Evolutionary conservation across 2,329 filamentous ascomycete genomes (phyloP), one percentile per base, ranked within the genome.

Genomic region (Anthostomella pinea): DNA sequence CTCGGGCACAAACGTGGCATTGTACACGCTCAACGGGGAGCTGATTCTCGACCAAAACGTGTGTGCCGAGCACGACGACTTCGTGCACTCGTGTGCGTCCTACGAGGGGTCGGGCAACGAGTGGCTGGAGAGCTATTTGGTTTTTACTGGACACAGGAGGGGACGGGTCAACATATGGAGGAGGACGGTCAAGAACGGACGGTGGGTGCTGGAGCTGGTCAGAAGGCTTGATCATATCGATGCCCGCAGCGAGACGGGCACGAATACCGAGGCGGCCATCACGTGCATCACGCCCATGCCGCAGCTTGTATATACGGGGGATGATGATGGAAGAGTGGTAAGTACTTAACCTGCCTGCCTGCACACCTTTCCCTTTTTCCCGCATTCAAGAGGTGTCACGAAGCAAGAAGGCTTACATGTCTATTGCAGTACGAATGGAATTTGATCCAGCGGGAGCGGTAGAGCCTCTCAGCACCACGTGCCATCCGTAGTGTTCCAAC

Each of bases 41-140:
- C 62, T 90, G 1, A 70, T 98, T 2, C 69, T 96, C 0, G 81
- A 93, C 39, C 87, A 95, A 60, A 83, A 85, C 22, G 77, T 95
- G 1, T 93, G 87, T 52, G 74, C 56, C 2, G 68, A 71, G 22
- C 69, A 74, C 8, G 86, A 91, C 16, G 91, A 96, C 56, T 81
- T 75, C 21, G 81, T 96, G 3, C 73, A 87, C 31, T 81, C 84
- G 1, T 93, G 89, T 46, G 87, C 90, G 3, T 95, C 95, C 61
- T 97, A 97, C 64, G 90, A 97, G 60, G 91, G 91, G 0, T 77
- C 81, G 0, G 85, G 83, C 2, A 93, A 89, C 51, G 93, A 97
- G 64, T 97, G 90, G 87, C 72, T 95, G 3, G 87, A 94, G 63
- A 83, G 84, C 36, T 83, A 84, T 43, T 70, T 98, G 27, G 69